phyloP scores from a whole-genome alignment of 2,329 filamentous ascomycete species.

The Lachnum nothofagi region DNA sequence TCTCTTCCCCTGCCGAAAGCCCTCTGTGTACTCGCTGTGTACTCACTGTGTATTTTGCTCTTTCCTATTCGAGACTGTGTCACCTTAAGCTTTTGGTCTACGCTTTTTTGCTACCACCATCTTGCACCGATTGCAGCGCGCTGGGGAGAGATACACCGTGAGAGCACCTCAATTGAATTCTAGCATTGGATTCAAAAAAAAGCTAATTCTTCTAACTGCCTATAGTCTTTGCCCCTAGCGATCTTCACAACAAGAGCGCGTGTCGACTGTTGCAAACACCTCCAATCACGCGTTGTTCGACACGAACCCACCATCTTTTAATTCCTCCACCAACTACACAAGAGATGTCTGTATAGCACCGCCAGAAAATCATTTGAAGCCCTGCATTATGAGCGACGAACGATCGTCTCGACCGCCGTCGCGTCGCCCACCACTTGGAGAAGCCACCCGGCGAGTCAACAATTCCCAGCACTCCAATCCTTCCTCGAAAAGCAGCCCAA shows the following conservation, averaged over 20 bases:
- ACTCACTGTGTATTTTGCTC: not conserved
- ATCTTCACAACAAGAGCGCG: too few relatives aligned
- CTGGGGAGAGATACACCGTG: too few relatives aligned
- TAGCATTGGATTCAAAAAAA: too few relatives aligned
- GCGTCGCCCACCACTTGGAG: constrained; percentile 31
- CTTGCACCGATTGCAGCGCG: not conserved
- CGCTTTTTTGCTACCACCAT: not conserved
- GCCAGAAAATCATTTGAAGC: not conserved
- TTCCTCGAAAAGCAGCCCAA: constrained; percentile 16
- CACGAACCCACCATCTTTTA: not conserved
- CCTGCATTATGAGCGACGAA: constrained; percentile 21
- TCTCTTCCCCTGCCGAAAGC: not conserved
- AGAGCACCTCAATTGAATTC: too few relatives aligned
- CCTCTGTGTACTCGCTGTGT: too few relatives aligned
- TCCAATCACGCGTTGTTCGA: not conserved
- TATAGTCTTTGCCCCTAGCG: not conserved
- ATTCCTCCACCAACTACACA: not conserved
- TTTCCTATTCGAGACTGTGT: not conserved
- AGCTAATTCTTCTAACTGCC: not conserved
- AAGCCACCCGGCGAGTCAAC: constrained; percentile 31
- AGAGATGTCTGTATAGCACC: not conserved
- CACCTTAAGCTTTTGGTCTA: not conserved
- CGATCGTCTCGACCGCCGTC: constrained; percentile 22
- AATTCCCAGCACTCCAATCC: constrained; percentile 21
- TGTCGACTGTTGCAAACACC: not conserved